Percentiles rank a stretch among this genome's conserved stretches.
These are phyloP conservation scores for Circinella minor DNA, from an alignment of 371 early-diverging fungal genomes.

Conservation along the genomic window DNA sequence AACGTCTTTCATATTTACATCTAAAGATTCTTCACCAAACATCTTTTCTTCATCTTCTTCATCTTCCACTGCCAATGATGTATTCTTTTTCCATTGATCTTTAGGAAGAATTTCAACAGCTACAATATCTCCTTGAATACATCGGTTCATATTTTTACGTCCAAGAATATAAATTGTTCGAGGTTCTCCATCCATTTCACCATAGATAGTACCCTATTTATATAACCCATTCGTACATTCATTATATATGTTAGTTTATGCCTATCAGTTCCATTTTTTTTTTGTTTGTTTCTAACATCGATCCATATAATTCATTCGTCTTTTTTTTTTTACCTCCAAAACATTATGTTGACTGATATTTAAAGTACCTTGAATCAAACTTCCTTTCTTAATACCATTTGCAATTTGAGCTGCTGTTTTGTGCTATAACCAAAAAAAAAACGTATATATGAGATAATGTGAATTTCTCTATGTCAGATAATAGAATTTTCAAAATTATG, in stretches of 20 bases:
- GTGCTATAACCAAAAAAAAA: slow-evolving; percentile 51
- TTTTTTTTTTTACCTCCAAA: slow-evolving; percentile 61
- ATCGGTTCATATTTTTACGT: slow-evolving; percentile 86
- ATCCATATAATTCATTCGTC: neutral
- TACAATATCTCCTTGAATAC: slow-evolving; percentile 74
- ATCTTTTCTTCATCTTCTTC: slow-evolving; percentile 57
- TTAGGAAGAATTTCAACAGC: slow-evolving; percentile 57
- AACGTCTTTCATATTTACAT: slow-evolving; percentile 30
- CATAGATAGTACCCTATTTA: slow-evolving; percentile 72
- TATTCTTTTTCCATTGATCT: slow-evolving; percentile 80
- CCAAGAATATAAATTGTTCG: slow-evolving; percentile 81
- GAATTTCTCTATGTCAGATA: too few relatives aligned
- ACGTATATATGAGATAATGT: too few relatives aligned
- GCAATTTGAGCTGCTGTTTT: slow-evolving; percentile 72
- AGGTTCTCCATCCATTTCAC: slow-evolving; percentile 76
- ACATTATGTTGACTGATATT: slow-evolving; percentile 86
- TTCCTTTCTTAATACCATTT: slow-evolving; percentile 86
- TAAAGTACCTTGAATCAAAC: slow-evolving; percentile 81
- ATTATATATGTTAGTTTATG: too few relatives aligned
- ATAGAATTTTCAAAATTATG: too few relatives aligned
- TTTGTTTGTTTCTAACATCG: neutral
- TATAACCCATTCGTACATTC: too few relatives aligned
- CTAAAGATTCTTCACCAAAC: slow-evolving; percentile 46
- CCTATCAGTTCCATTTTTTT: too few relatives aligned
- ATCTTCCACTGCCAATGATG: slow-evolving; percentile 75